These are phyloP conservation scores for Alternaria rosae DNA, from an alignment of 2,329 filamentous ascomycete species.

Conservation along the genomic window DNA sequence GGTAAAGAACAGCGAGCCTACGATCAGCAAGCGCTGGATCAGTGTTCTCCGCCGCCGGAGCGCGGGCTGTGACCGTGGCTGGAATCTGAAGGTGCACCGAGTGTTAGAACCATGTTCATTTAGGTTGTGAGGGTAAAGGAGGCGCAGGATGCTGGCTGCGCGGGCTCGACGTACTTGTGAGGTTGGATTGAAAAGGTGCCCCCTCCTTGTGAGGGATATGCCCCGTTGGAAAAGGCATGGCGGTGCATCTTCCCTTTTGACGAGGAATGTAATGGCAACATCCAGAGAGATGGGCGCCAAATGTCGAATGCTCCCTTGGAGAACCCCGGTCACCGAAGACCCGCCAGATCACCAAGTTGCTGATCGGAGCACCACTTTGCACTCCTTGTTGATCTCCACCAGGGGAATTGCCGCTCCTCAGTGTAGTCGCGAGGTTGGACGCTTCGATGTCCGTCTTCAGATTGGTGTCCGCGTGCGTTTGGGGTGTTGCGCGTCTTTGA, in stretches of 20 bases:
- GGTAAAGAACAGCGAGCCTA: slow-evolving; percentile 64
- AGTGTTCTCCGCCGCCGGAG: slow-evolving; percentile 77
- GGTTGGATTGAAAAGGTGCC: slow-evolving; percentile 85
- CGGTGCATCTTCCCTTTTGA: slow-evolving; percentile 78
- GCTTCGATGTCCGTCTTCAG: slow-evolving; percentile 10
- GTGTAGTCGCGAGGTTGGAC: slow-evolving; percentile 11
- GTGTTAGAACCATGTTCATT: slow-evolving; percentile 41
- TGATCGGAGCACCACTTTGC: slow-evolving; percentile 21
- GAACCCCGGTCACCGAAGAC: slow-evolving; percentile 45
- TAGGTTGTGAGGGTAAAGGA: slow-evolving; percentile 26
- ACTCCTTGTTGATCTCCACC: slow-evolving; percentile 8
- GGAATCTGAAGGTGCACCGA: slow-evolving; percentile 68
- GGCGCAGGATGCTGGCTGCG: slow-evolving; percentile 24
- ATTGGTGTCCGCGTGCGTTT: slow-evolving; percentile 15
- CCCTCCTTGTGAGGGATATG: slow-evolving; percentile 72
- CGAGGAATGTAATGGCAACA: slow-evolving; percentile 68
- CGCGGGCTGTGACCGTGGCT: slow-evolving; percentile 79
- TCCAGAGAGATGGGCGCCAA: slow-evolving; percentile 49
- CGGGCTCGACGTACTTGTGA: slow-evolving; percentile 72
- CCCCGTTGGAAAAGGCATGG: slow-evolving; percentile 85
- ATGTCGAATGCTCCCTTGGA: slow-evolving; percentile 45
- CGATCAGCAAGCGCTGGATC: slow-evolving; percentile 70
- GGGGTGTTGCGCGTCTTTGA: slow-evolving; percentile 31
- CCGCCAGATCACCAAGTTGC: slow-evolving; percentile 40
- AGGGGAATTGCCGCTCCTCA: slow-evolving; percentile 23